Percentiles rank a stretch among this genome's conserved stretches.
Conservation (phyloP, 176 grass and related monocot species). For the Melocanna baccifera region DNA sequence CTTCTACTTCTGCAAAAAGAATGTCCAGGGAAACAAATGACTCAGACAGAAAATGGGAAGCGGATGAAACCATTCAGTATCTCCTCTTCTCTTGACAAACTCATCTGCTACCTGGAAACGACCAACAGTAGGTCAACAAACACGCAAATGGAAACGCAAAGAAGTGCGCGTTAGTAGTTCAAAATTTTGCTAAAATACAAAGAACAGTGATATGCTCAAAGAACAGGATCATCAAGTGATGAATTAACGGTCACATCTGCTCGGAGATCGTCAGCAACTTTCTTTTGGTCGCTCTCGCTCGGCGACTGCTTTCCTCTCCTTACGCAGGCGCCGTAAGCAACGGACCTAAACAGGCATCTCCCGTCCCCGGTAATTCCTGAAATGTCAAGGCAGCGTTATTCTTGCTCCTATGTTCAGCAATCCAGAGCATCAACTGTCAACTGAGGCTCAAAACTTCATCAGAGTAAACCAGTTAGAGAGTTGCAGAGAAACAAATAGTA, state of each 20-base stretch:
- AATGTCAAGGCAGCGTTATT: slow-evolving; percentile 24
- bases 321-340: slow-evolving; percentile 64
- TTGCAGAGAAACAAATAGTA: neutral
- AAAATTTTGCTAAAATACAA: slow-evolving; percentile 6
- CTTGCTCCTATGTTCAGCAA: neutral
- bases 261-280: slow-evolving; percentile 92
- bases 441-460: neutral
- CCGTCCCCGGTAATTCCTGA: slow-evolving; percentile 94
- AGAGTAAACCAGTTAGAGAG: neutral
- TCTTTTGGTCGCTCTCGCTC: slow-evolving; percentile 72
- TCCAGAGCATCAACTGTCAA: neutral
- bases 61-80: slow-evolving; percentile 77
- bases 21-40: neutral
- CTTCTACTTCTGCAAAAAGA: neutral
- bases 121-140: neutral
- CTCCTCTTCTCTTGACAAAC: slow-evolving; percentile 75
- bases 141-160: neutral
- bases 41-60: neutral
- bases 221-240: neutral
- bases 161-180: neutral
- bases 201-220: neutral
- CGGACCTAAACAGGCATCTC: slow-evolving; percentile 84
- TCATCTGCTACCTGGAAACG: slow-evolving; percentile 79
- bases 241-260: slow-evolving; percentile 43
- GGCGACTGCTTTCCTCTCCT: slow-evolving; percentile 70